Base-by-base conservation (phyloP, 305 asterid genomes). In the Solanum hybrid region DNA sequence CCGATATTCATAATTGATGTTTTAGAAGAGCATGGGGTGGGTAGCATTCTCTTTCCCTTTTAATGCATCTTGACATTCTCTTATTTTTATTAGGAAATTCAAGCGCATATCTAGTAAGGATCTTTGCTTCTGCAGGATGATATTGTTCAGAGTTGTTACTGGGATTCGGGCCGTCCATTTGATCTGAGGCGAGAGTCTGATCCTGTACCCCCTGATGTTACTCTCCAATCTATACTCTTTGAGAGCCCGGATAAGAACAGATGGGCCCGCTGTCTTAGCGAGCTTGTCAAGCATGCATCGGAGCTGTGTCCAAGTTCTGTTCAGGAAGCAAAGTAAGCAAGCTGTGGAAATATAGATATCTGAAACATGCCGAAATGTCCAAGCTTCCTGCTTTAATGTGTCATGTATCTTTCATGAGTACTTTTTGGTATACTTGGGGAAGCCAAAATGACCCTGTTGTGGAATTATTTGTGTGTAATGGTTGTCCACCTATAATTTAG, bases 21-120 rank as follows among this genome's bases (percentile, higher is more conserved):
- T 94, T 92, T 98, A 84, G 99, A 98, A 96, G 99, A 98, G 94
- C 95, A 98, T 92, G 99, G 99, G 98, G 99, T 96, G 92, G 85
- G 95, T 87, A 73, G 72, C 88, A 78, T 89, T 87, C 90, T 90
- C 92, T 89, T 88, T 81, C 78, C 89, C 89, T 82, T 77, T 78
- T 78, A 51, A 87, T 88, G 45, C 90, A 81, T 92, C 89, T 72
- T 88, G 24, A 60, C 88, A 85, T 85, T 85, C n/a, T 60, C 73
- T 7, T 85, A 60, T 34, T 60, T 85, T 85, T 3, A 29, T 85
- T 85, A 85, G 77, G 77, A 85, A 85, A 13, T 60, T 84, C 88
- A 22, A 85, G 77, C 12, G 9, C 77, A 60, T 60, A 56, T 32
- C n/a, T 85, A 85, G 51, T 85, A 79, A 42, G 78, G 80, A 85